Conservation (phyloP, 495 filamentous ascomycete genomes). For the Penicillium goetzii region DNA sequence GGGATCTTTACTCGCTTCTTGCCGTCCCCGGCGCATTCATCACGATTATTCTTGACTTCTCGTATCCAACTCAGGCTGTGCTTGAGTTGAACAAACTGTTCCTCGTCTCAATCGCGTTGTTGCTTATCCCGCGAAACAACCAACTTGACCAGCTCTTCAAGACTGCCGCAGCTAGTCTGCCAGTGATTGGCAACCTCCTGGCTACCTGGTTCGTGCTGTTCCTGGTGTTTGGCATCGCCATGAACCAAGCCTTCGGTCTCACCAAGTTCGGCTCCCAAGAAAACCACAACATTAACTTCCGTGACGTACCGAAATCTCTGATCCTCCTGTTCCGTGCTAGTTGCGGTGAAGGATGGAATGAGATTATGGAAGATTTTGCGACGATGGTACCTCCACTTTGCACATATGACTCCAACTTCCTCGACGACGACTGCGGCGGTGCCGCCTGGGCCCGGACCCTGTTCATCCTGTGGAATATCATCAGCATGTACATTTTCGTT, state of each 20-base stretch:
- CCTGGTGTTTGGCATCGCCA: conserved; percentile 91
- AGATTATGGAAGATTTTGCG: conserved; percentile 96
- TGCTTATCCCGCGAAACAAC: conserved; percentile 96
- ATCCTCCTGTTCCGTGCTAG: conserved; percentile 93
- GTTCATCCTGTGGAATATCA: conserved; percentile 97
- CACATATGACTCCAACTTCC: conserved; percentile 66
- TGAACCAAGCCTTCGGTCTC: conserved; percentile 95
- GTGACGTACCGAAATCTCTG: conserved; percentile 88
- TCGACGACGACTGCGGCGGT: conserved; percentile 92
- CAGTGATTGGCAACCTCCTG: conserved; percentile 86
- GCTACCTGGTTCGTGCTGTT: conserved; percentile 98
- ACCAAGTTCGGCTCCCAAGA: conserved; percentile 80
- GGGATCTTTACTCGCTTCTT: conserved; percentile 89
- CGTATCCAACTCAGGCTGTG: conserved; percentile 62
- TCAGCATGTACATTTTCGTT: conserved; percentile 99
- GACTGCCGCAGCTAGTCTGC: conserved; percentile 93
- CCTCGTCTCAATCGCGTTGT: conserved; percentile 83
- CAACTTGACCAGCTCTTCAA: conserved; percentile 99
- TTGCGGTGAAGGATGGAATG: conserved; percentile 94
- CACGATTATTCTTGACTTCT: conserved; percentile 68
- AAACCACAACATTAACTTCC: conserved; percentile 85
- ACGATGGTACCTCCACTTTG: conserved; percentile 75
- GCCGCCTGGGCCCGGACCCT: conserved; percentile 80
- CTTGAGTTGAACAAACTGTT: conserved; percentile 89
- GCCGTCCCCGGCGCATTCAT: conserved; percentile 83